Conservation (phyloP, 2,329 filamentous ascomycete species). For the Nakataea oryzae region DNA sequence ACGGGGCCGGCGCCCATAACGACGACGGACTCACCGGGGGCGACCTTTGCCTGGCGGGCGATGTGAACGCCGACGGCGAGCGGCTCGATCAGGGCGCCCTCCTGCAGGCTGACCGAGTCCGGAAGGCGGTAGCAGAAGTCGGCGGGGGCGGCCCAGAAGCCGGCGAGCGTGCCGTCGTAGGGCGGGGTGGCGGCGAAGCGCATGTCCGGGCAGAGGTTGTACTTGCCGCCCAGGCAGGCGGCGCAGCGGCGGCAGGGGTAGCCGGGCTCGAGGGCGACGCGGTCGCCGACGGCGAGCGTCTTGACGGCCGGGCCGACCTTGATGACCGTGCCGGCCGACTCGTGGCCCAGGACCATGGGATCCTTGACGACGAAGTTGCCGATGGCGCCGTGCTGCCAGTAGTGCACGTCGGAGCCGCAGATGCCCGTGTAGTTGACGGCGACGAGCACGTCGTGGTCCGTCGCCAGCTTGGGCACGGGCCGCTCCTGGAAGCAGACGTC, state of each 20-base stretch:
- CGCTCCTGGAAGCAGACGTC: slow-evolving; percentile 67
- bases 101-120: slow-evolving; percentile 31
- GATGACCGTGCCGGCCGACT: slow-evolving; percentile 51
- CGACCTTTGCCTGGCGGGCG: not conserved
- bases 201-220: slow-evolving; percentile 25
- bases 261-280: slow-evolving; percentile 58
- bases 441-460: slow-evolving; percentile 67
- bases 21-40: not conserved
- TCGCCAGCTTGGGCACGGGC: slow-evolving; percentile 57
- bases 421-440: slow-evolving; percentile 80
- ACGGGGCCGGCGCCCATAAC: slow-evolving; percentile 41
- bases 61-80: slow-evolving; percentile 51
- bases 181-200: slow-evolving; percentile 21
- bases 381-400: slow-evolving; percentile 24
- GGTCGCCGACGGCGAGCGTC: slow-evolving; percentile 48
- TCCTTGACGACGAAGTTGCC: slow-evolving; percentile 46
- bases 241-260: slow-evolving; percentile 40
- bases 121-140: slow-evolving; percentile 30
- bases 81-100: slow-evolving; percentile 47
- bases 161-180: slow-evolving; percentile 21
- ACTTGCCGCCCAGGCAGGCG: slow-evolving; percentile 26
- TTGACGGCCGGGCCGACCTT: slow-evolving; percentile 46
- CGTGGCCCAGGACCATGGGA: slow-evolving; percentile 47
- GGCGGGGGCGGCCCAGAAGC: slow-evolving; percentile 19
- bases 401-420: slow-evolving; percentile 56